Base-by-base conservation (phyloP, 2,329 filamentous ascomycete species). In the Grosmannia clavigera region DNA sequence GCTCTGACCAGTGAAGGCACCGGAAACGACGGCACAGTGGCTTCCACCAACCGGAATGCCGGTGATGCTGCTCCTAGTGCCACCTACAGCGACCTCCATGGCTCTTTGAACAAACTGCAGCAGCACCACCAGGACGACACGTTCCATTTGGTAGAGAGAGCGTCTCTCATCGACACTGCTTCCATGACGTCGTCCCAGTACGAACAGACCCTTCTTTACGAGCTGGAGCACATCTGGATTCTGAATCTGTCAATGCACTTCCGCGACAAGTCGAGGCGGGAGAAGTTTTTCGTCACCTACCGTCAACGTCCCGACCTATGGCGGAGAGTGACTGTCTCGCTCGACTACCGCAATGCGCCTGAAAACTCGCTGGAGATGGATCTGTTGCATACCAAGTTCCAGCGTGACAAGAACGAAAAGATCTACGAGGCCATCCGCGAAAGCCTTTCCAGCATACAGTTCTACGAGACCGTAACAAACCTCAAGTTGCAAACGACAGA, bases 211-310 rank as follows among this genome's bases (percentile, higher is more conserved):
- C 81, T 96, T 65, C 83, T 87, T 64, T 83, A 88, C 64, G 92
- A 97, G 72, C 80, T 96, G 60, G 91, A 96, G 68, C 82, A 80
- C 62, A 86, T 82, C 68, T 99, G 94, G 94, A 97, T 99, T 62
- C 78, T 99, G 66, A 99, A 99, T 69, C 80, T 97, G 62, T 96
- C 91, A 73, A 96, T 99, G 94, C 91, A 96, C 72, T 99, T 96
- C 72, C 84, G 92, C 61, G 94, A 99, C 74, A 86, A 87, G 67
- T 95, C 92, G 14, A 88, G 89, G 67, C 83, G 92, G 52, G 94
- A 99, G 72, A 99, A 99, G 72, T 97, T 97, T 76, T 99, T 97
- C 71, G 86, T 99, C 64, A 97, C 94, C 0, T 99, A 89, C 70
- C 89, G 91, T 55, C 87, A 95, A 70, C 81, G 82, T 55, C 85